A percentile compares a stretch with the other conserved stretches of the same genome.
These are phyloP conservation scores for Russula sp. DNA, from an alignment of 768 basidiomycete species.

Conservation along the genomic window DNA sequence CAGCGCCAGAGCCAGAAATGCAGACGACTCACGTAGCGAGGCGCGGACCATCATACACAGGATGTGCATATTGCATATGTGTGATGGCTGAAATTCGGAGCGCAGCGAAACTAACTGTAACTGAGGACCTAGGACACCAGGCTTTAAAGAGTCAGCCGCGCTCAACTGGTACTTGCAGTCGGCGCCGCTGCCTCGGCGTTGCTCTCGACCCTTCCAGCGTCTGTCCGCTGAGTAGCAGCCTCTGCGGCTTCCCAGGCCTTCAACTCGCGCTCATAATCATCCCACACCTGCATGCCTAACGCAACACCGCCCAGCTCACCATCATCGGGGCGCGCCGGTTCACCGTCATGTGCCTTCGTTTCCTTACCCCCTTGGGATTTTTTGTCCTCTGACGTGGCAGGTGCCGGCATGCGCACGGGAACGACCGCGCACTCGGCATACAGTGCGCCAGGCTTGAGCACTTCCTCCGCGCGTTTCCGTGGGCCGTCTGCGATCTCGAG, in stretches of 20 bases:
- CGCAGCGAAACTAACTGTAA: no score
- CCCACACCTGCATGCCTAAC: slow-evolving; percentile 68
- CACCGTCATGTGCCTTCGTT: slow-evolving; percentile 29
- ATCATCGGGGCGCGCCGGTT: slow-evolving; percentile 45
- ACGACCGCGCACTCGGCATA: slow-evolving; percentile 74
- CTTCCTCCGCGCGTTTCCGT: slow-evolving; percentile 40
- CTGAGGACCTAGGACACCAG: neutral
- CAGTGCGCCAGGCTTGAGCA: slow-evolving; percentile 70
- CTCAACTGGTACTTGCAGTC: neutral
- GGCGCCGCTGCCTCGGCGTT: neutral
- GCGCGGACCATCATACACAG: neutral
- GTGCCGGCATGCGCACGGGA: slow-evolving; percentile 23
- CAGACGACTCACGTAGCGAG: neutral
- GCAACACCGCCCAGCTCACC: slow-evolving; percentile 67
- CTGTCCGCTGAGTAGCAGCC: neutral
- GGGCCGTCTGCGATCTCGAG: slow-evolving; percentile 29
- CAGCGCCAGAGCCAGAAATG: neutral
- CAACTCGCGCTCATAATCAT: slow-evolving; percentile 60
- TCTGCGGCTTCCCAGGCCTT: slow-evolving; percentile 52
- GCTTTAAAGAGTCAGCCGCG: neutral
- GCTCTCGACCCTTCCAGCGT: neutral
- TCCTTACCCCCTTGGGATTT: slow-evolving; percentile 27
- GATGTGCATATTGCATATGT: neutral
- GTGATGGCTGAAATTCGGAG: no score
- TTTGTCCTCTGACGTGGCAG: slow-evolving; percentile 20